Percentiles rank a stretch among this genome's conserved stretches.
phyloP scores from a whole-genome alignment of 495 filamentous ascomycete species.

The Letharia lupina region DNA sequence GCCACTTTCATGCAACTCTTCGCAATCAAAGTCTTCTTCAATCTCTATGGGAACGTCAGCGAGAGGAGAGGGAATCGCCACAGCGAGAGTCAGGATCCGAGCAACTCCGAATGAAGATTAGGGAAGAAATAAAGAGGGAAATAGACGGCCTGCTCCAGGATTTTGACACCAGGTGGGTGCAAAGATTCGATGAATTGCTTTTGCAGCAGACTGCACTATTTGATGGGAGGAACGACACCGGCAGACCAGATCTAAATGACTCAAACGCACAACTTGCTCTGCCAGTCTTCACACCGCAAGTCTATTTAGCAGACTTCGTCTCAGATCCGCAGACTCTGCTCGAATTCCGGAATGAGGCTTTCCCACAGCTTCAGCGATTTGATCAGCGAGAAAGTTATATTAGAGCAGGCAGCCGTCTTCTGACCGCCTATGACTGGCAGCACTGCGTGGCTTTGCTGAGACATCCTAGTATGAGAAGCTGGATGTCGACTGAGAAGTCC shows the following conservation, averaged over 20 bases:
- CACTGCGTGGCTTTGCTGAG: slow-evolving; percentile 14
- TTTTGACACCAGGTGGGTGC: slow-evolving; percentile 13
- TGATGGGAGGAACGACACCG: background rate
- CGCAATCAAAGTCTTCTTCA: slow-evolving; percentile 11
- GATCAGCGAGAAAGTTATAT: slow-evolving; percentile 14
- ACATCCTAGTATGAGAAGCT: slow-evolving; percentile 14
- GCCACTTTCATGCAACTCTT: slow-evolving; percentile 12
- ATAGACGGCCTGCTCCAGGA: slow-evolving; percentile 7
- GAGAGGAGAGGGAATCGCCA: slow-evolving; percentile 8
- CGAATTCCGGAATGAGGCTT: slow-evolving; percentile 7
- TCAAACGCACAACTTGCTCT: background rate
- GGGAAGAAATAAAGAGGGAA: slow-evolving; percentile 14
- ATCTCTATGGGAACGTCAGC: slow-evolving; percentile 5
- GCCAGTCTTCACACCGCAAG: background rate
- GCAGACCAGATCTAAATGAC: background rate
- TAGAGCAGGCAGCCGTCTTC: slow-evolving; percentile 10
- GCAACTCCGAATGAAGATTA: slow-evolving; percentile 14
- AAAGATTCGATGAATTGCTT: slow-evolving; percentile 19
- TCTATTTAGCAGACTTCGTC: slow-evolving; percentile 1
- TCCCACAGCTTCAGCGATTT: slow-evolving; percentile 11
- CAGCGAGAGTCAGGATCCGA: slow-evolving; percentile 2
- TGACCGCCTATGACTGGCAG: slow-evolving; percentile 17
- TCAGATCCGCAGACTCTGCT: background rate
- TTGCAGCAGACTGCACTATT: slow-evolving; percentile 8
- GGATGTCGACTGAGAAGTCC: slow-evolving; percentile 14